Conservation (phyloP, 768 basidiomycete genomes). For the Agaricus sinodeliciosus region DNA sequence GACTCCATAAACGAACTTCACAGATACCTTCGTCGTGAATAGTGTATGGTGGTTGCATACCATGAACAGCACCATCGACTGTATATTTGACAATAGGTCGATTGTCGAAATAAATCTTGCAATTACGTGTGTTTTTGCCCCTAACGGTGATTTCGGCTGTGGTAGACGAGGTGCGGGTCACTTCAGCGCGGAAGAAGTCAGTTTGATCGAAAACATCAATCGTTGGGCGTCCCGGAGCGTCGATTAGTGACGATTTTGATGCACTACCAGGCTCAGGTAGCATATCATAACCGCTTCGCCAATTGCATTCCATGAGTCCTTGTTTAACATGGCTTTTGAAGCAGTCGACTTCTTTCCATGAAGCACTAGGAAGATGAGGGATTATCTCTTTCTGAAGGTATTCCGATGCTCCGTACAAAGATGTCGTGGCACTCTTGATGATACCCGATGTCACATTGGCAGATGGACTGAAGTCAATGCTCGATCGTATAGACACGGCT, state of each 20-base stretch:
- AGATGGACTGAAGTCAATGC: slow-evolving; percentile 16
- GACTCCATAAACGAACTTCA: slow-evolving; percentile 51
- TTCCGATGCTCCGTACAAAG: slow-evolving; percentile 35
- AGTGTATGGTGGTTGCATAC: slow-evolving; percentile 36
- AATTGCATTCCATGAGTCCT: slow-evolving; percentile 42
- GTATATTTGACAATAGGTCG: slow-evolving; percentile 31
- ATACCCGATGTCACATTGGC: slow-evolving; percentile 7
- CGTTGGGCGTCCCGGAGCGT: not conserved
- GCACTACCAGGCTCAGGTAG: slow-evolving; percentile 31
- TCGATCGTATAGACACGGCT: slow-evolving; percentile 11
- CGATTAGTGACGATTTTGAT: not conserved
- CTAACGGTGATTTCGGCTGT: slow-evolving; percentile 43
- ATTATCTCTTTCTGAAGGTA: slow-evolving; percentile 38
- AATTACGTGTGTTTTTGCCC: slow-evolving; percentile 58
- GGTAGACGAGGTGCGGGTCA: slow-evolving; percentile 32
- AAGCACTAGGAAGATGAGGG: slow-evolving; percentile 46
- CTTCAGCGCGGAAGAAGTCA: slow-evolving; percentile 28
- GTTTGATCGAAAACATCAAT: not conserved
- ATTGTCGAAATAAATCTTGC: slow-evolving; percentile 49
- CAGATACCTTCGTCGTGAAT: slow-evolving; percentile 22
- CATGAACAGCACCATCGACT: slow-evolving; percentile 28
- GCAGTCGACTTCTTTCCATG: slow-evolving; percentile 28
- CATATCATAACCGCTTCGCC: slow-evolving; percentile 30
- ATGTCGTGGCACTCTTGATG: slow-evolving; percentile 28
- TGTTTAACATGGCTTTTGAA: slow-evolving; percentile 15